A percentile compares a stretch with the other conserved stretches of the same genome.
Evolutionary conservation across 2,329 filamentous ascomycete species (phyloP).

Genomic region (Hansfordia pulvinata): DNA sequence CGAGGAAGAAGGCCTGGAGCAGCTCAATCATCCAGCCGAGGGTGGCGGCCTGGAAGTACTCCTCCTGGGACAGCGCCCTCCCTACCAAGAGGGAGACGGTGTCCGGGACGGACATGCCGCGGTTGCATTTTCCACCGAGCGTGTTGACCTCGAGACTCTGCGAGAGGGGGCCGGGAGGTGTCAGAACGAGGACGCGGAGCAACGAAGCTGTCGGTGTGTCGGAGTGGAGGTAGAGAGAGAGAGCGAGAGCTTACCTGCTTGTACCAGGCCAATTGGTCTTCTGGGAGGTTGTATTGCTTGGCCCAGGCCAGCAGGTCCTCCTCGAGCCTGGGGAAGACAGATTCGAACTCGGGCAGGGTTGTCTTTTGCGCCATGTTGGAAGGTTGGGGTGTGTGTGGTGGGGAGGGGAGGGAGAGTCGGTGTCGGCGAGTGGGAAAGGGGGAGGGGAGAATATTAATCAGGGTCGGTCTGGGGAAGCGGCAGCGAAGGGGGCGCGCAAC

Average conservation of each 20-base stretch:
- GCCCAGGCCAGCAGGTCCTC: conserved; percentile 70
- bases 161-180: background rate
- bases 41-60: conserved; percentile 79
- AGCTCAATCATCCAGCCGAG: conserved; percentile 98
- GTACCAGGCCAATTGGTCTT: conserved; percentile 75
- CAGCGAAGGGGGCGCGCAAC: background rate
- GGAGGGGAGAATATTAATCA: background rate
- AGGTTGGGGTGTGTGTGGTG: background rate
- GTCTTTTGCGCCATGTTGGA: conserved; percentile 52
- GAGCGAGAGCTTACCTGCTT: conserved; percentile 45
- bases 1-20: conserved; percentile 96
- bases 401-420: background rate
- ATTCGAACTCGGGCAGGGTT: conserved; percentile 77
- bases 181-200: background rate
- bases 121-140: conserved; percentile 93
- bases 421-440: too few relatives aligned
- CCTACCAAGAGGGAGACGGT: conserved; percentile 68
- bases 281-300: conserved; percentile 69
- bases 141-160: conserved; percentile 76
- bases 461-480: background rate
- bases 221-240: conserved; percentile 2
- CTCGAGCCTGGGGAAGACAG: conserved; percentile 75
- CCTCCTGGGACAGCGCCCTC: conserved; percentile 57
- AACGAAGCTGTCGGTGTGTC: background rate
- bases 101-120: conserved; percentile 94